These are phyloP conservation scores for Metarhizium humberi DNA, from an alignment of 2,329 filamentous ascomycete genomes.

Conservation along the genomic window DNA sequence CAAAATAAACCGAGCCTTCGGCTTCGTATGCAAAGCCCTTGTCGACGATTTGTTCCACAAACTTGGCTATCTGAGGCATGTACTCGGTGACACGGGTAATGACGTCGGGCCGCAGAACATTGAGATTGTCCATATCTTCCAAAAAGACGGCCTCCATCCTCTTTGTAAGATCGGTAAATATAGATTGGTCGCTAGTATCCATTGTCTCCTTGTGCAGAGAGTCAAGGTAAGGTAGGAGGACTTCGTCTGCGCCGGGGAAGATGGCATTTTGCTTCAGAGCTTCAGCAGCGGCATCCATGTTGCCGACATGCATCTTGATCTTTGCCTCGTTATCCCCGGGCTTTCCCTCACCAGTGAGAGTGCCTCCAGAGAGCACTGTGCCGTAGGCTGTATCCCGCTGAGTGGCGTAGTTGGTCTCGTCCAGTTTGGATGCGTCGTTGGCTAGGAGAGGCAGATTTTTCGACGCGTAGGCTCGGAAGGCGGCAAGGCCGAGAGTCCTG, in stretches of 20 bases:
- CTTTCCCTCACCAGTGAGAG: constrained; percentile 46
- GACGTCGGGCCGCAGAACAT: constrained; percentile 72
- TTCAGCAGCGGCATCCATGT: constrained; percentile 41
- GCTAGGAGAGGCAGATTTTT: constrained; percentile 45
- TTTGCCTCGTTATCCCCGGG: constrained; percentile 76
- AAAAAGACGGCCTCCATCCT: constrained; percentile 84
- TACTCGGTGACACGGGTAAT: constrained; percentile 91
- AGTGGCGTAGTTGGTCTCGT: constrained; percentile 39
- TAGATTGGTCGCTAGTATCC: constrained; percentile 53
- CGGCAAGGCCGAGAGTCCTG: constrained; percentile 36
- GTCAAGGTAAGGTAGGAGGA: constrained; percentile 78
- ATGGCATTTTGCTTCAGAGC: constrained; percentile 39
- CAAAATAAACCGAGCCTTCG: constrained; percentile 89
- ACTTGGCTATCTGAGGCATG: constrained; percentile 74
- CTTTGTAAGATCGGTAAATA: constrained; percentile 80
- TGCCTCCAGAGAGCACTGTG: constrained; percentile 43
- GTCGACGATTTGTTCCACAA: constrained; percentile 71
- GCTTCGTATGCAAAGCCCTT: constrained; percentile 79
- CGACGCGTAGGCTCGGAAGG: constrained; percentile 47
- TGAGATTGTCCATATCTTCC: constrained; percentile 77
- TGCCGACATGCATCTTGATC: constrained; percentile 78
- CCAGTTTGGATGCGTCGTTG: constrained; percentile 31
- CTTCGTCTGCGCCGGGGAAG: constrained; percentile 50
- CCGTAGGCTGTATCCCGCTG: constrained; percentile 44
- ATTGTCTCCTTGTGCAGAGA: constrained; percentile 52